Conservation (phyloP, 2,329 filamentous ascomycete species). For the Colletotrichum coccodes region DNA sequence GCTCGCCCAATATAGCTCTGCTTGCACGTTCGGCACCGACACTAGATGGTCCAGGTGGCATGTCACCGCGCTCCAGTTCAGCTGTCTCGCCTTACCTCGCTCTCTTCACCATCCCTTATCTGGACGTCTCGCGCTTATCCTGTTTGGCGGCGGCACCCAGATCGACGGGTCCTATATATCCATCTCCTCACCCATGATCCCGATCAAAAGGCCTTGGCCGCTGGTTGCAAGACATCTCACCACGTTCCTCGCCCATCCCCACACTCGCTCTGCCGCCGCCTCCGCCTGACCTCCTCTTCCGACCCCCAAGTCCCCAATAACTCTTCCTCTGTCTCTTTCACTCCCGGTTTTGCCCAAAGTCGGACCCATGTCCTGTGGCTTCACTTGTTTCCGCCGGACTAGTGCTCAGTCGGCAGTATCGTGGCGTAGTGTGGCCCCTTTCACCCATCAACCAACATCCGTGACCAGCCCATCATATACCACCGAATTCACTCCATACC, state of each 20-base stretch:
- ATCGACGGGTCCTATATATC: conserved; percentile 8
- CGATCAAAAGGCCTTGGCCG: conserved; percentile 12
- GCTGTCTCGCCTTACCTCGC: not conserved
- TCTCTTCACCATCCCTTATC: conserved; percentile 12
- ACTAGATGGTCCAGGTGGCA: conserved; percentile 1
- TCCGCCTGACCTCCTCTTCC: conserved; percentile 19
- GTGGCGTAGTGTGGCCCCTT: conserved; percentile 20
- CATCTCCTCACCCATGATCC: conserved; percentile 20
- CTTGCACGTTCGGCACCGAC: conserved; percentile 7
- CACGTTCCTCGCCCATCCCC: conserved; percentile 20
- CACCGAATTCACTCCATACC: not conserved
- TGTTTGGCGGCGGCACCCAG: not conserved
- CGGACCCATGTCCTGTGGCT: conserved; percentile 5
- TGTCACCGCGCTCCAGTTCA: not conserved
- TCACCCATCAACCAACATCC: not conserved
- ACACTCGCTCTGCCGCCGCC: not conserved
- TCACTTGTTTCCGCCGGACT: conserved; percentile 2
- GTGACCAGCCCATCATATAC: conserved; percentile 3
- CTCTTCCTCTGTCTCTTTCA: conserved; percentile 14
- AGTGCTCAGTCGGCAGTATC: not conserved
- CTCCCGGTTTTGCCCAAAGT: not conserved
- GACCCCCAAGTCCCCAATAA: not conserved
- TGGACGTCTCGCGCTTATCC: conserved; percentile 26
- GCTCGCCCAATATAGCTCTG: not conserved
- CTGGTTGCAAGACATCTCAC: conserved; percentile 26